Base-by-base conservation (phyloP, 2,329 filamentous ascomycete species). In the Fusarium bulbicola region DNA sequence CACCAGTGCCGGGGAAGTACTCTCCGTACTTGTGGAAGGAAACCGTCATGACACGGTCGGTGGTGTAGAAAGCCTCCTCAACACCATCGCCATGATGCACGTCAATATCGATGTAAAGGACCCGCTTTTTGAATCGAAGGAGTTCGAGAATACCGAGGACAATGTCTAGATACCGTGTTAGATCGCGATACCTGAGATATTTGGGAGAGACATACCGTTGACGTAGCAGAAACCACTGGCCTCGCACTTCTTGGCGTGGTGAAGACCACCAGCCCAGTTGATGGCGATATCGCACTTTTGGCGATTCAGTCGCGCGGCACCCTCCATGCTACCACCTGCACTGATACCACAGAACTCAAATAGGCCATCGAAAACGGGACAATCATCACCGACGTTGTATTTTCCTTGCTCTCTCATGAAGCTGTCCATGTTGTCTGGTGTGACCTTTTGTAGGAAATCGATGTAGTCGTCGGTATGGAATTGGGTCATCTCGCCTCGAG, bases 211-310 rank as follows among this genome's bases (percentile, higher is more conserved):
- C 84, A 86, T 90, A 89, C 93, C 95, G 81, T 99, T 99, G 77
- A 98, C 94, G 82, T 99, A 99, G 86, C 96, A 99, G 85, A 99
- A 99, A 40, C 96, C 96, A 77, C 92, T 95, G 68, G 96, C 96
- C 84, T 98, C 95, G 74, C 93, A 93, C 84, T 98, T 98, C 83
- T 98, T 98, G 47, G 96, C 96, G 82, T 99, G 96, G 82, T 99
- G 96, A 53, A 99, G 89, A 32, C 96, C 96, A 58, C 96, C 96
- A 49, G 95, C 96, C 96, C 96, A 99, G 83, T 98, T 98, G 82
- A 99, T 93, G 26, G 96, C 96, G 78, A 99, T 97, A 81, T 98
- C 94, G 80, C 95, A 96, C 83, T 98, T 96, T 73, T 93, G 90
- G 73, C 95, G 93, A 79, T 95, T 95, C 26, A 99, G 88, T 72